phyloP scores from a whole-genome alignment of 1,139 yeast genomes.

The Saccharomyces hybrid region DNA sequence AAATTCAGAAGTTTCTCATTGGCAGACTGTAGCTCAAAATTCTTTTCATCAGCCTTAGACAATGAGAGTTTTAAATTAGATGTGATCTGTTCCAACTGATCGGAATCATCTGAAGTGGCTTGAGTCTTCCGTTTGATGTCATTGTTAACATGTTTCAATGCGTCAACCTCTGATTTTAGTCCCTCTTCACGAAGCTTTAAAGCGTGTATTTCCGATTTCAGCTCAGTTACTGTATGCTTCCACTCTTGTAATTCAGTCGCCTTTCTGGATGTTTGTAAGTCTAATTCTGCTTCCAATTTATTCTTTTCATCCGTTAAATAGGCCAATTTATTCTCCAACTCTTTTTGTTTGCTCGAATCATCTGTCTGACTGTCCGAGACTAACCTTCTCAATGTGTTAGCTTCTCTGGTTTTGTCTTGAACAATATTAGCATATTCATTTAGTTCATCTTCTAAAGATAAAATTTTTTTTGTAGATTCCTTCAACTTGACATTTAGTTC shows the following conservation, averaged over 20 bases:
- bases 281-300: conserved; percentile 48
- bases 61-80: conserved; percentile 48
- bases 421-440: conserved; percentile 62
- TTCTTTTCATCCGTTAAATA: conserved; percentile 50
- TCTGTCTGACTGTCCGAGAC: conserved; percentile 61
- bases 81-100: conserved; percentile 29
- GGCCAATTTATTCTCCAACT: conserved; percentile 39
- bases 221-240: conserved; percentile 26
- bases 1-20: conserved; percentile 53
- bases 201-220: conserved; percentile 26
- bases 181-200: conserved; percentile 33
- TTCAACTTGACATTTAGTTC: conserved; percentile 62
- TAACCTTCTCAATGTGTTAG: conserved; percentile 62
- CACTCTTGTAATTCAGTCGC: conserved; percentile 31
- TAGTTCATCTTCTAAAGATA: conserved; percentile 72
- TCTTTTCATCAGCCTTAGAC: conserved; percentile 42
- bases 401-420: conserved; percentile 76
- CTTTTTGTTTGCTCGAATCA: conserved; percentile 42
- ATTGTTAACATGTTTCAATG: conserved; percentile 19
- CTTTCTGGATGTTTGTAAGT: conserved; percentile 43
- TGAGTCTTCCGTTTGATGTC: conserved; percentile 22
- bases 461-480: conserved; percentile 55
- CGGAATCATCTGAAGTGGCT: conserved; percentile 23
- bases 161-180: conserved; percentile 31
- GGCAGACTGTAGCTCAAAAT: conserved; percentile 49